Evolutionary conservation across 495 filamentous ascomycete species (phyloP).

Genomic region (Monascus purpureus): DNA sequence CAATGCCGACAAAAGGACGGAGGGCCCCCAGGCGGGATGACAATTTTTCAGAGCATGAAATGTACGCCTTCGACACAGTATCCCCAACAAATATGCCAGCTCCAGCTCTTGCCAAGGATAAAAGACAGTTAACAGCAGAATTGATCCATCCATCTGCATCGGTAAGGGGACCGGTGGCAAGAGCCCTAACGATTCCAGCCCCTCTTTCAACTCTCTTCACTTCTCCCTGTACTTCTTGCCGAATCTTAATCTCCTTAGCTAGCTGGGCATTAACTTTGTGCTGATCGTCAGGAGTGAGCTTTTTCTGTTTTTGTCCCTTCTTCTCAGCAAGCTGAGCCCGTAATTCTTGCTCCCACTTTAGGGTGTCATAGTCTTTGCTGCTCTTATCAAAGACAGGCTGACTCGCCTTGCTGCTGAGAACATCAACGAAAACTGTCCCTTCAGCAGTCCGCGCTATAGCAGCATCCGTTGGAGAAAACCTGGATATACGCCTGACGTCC

Average conservation of each 20-base stretch:
- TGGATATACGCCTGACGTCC: constrained; percentile 45
- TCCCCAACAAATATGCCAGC: constrained; percentile 70
- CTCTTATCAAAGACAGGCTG: constrained; percentile 60
- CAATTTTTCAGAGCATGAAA: constrained; percentile 59
- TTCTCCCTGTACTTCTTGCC: constrained; percentile 49
- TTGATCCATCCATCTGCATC: constrained; percentile 81
- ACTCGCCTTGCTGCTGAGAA: constrained; percentile 64
- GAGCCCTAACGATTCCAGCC: constrained; percentile 65
- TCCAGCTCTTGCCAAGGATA: constrained; percentile 61
- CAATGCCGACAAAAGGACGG: constrained; percentile 72
- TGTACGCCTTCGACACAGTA: constrained; percentile 61
- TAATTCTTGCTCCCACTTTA: constrained; percentile 97
- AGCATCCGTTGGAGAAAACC: constrained; percentile 71
- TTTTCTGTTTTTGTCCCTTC: constrained; percentile 78
- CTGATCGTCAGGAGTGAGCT: constrained; percentile 77
- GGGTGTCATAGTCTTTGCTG: constrained; percentile 79
- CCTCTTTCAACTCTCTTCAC: constrained; percentile 61
- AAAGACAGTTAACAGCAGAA: constrained; percentile 51
- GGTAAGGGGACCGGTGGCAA: constrained; percentile 74
- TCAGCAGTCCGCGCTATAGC: constrained; percentile 83
- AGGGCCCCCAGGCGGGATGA: constrained; percentile 61
- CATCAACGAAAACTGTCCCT: constrained; percentile 78
- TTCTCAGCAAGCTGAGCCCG: constrained; percentile 76
- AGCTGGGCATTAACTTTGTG: constrained; percentile 85
- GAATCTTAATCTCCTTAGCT: constrained; percentile 68